These are phyloP conservation scores for Wickerhamiella allomyrinae DNA, from an alignment of 805 yeast genomes.

Conservation along the genomic window DNA sequence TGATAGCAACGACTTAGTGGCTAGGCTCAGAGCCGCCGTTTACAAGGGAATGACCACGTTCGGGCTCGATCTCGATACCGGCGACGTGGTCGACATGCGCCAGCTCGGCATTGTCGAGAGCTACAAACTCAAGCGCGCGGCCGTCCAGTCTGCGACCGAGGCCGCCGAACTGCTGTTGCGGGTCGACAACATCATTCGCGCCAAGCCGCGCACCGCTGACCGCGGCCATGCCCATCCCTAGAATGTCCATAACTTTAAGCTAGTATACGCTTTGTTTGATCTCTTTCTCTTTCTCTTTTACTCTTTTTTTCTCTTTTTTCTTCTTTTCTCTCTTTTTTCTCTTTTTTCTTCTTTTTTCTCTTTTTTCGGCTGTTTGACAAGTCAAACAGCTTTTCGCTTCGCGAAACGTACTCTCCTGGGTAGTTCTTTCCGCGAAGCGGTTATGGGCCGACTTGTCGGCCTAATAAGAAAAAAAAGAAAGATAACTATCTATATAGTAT, in stretches of 20 bases:
- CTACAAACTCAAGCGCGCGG: constrained; percentile 82
- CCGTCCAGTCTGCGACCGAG: constrained; percentile 90
- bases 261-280: too few species aligned
- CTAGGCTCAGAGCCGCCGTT: constrained; percentile 78
- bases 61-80: constrained; percentile 78
- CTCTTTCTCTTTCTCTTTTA: too few species aligned
- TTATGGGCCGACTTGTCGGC: too few species aligned
- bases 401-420: too few species aligned
- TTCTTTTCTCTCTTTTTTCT: too few species aligned
- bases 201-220: constrained; percentile 94
- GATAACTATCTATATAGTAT: too few species aligned
- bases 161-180: constrained; percentile 93
- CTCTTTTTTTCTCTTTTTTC: too few species aligned
- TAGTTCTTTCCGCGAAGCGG: too few species aligned
- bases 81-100: constrained; percentile 85
- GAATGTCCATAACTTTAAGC: neutral
- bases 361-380: too few species aligned
- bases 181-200: constrained; percentile 92
- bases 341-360: too few species aligned
- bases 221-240: constrained; percentile 9
- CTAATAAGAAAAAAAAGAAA: too few species aligned
- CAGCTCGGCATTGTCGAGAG: constrained; percentile 87
- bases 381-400: too few species aligned
- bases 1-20: constrained; percentile 82
- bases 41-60: constrained; percentile 86